Conservation (phyloP, 1,139 yeast species). For the Hyphopichia khmerensis region DNA sequence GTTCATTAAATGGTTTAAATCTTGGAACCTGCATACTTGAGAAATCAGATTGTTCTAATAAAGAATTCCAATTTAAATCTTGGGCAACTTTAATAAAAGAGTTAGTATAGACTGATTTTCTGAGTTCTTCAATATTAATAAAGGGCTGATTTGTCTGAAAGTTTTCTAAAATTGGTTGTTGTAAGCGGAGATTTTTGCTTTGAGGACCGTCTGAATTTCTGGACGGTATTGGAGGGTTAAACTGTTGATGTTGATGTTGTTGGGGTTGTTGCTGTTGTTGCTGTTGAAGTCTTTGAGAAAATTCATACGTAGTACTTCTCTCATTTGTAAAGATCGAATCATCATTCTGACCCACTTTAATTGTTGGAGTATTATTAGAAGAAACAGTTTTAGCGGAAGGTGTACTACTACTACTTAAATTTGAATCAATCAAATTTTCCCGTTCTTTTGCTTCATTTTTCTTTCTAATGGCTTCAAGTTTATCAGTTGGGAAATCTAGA, state of each 20-base stretch:
- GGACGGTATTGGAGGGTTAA: background rate
- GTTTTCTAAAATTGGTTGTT: constrained; percentile 3
- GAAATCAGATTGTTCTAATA: background rate
- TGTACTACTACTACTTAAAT: background rate
- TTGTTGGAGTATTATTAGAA: too few species aligned
- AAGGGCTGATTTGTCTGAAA: constrained; percentile 4
- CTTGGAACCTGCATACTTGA: background rate
- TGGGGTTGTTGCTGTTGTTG: background rate
- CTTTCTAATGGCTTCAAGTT: constrained; percentile 29
- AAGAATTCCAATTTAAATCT: background rate
- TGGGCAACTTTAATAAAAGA: background rate
- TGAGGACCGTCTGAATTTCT: too few species aligned
- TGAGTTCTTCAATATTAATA: background rate
- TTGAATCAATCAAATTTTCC: background rate
- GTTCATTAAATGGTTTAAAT: background rate
- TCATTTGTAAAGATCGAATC: too few species aligned
- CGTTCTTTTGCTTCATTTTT: constrained; percentile 24
- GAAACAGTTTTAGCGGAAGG: too few species aligned
- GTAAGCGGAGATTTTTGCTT: background rate
- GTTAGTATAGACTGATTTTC: constrained; percentile 2
- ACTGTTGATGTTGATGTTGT: background rate
- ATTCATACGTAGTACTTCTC: too few species aligned
- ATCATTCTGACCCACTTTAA: too few species aligned
- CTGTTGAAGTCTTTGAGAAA: too few species aligned
- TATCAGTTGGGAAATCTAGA: constrained; percentile 40